A percentile compares a stretch with the other conserved stretches of the same genome.
These are phyloP conservation scores for Gossypium australe DNA, from an alignment of 345 rosid species.

Conservation along the genomic window DNA sequence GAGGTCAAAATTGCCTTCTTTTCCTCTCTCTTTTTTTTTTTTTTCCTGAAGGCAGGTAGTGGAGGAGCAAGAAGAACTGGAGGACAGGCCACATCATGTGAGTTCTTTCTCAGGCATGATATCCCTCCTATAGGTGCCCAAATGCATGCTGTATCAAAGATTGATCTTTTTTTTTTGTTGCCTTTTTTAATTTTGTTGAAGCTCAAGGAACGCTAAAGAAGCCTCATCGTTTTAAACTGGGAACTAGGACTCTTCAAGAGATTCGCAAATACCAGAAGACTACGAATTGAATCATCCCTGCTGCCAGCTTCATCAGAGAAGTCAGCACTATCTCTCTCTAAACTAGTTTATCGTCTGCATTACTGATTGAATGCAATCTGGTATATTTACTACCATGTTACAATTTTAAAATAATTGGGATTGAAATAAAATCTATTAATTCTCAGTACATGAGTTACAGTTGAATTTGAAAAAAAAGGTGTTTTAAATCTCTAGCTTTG, in stretches of 20 bases:
- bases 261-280: slow-evolving; percentile 62
- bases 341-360: neutral
- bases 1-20: neutral
- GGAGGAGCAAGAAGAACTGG: neutral
- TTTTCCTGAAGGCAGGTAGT: neutral
- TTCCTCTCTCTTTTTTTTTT: neutral
- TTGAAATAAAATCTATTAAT: neutral
- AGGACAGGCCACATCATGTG: slow-evolving; percentile 15
- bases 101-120: slow-evolving; percentile 17
- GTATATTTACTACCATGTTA: neutral
- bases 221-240: slow-evolving; percentile 51
- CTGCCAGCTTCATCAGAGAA: slow-evolving; percentile 56
- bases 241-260: slow-evolving; percentile 70
- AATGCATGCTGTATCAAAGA: neutral
- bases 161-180: neutral
- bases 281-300: slow-evolving; percentile 48
- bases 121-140: neutral
- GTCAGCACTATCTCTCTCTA: slow-evolving; percentile 31
- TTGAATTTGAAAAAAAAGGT: neutral
- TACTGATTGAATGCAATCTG: neutral
- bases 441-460: neutral
- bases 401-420: neutral
- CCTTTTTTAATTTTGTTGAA: neutral
- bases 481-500: neutral
- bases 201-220: slow-evolving; percentile 24